A percentile compares a stretch with the other conserved stretches of the same genome.
These are phyloP conservation scores for Exophiala calicioides DNA, from an alignment of 2,329 filamentous ascomycete genomes.

Conservation along the genomic window DNA sequence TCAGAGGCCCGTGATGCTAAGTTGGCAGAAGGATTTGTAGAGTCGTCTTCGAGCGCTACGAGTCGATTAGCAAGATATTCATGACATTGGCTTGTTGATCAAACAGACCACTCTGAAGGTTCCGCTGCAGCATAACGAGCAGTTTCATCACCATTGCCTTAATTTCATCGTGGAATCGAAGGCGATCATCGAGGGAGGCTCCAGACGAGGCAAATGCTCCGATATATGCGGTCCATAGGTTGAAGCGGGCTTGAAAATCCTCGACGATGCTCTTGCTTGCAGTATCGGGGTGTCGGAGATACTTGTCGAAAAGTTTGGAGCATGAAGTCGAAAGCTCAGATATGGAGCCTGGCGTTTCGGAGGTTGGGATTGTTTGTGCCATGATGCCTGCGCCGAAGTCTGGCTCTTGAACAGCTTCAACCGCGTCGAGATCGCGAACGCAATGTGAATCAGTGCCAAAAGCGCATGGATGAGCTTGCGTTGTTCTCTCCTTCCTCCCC, in stretches of 20 bases:
- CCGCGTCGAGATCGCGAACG: too few relatives aligned
- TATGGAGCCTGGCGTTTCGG: not conserved
- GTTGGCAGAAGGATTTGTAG: not conserved
- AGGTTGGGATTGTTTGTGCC: too few relatives aligned
- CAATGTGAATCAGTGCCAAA: too few relatives aligned
- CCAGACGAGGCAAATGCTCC: not conserved
- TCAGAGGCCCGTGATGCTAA: too few relatives aligned
- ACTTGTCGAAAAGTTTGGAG: not conserved
- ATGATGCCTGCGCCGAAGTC: too few relatives aligned
- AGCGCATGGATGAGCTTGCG: too few relatives aligned
- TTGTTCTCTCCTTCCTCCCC: too few relatives aligned
- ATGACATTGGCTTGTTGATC: too few relatives aligned
- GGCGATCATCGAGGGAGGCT: constrained; percentile 2
- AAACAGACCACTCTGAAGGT: constrained; percentile 1
- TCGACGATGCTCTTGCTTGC: not conserved
- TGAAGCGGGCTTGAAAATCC: not conserved
- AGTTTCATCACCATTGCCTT: not conserved
- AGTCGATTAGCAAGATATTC: too few relatives aligned
- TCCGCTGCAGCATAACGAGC: not conserved
- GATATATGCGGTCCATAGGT: constrained; percentile 4
- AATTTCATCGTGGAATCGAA: not conserved
- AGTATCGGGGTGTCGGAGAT: not conserved
- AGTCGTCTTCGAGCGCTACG: not conserved
- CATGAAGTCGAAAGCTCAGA: not conserved
- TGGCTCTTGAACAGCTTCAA: too few relatives aligned